A percentile compares a stretch with the other conserved stretches of the same genome.
These are phyloP conservation scores for Xylariaceae sp. DNA, from an alignment of 2,329 filamentous ascomycete species.

Conservation along the genomic window DNA sequence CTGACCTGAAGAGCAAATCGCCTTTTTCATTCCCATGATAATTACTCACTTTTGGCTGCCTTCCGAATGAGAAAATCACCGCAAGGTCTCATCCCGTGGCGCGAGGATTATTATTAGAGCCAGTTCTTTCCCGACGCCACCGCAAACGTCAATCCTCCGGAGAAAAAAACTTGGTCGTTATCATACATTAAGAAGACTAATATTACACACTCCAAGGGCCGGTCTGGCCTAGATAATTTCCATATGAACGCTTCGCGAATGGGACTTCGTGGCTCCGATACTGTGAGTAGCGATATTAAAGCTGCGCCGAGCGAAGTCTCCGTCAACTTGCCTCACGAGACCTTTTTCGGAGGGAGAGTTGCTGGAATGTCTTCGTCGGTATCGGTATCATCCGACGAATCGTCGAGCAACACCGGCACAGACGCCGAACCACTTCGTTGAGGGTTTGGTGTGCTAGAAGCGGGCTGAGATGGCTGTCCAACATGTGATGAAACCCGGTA, in stretches of 20 bases:
- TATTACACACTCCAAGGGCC: neutral
- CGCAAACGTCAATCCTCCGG: no score
- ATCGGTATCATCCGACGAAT: slow-evolving; percentile 31
- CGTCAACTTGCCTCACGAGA: neutral
- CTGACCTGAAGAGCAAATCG: neutral
- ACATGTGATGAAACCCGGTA: slow-evolving; percentile 42
- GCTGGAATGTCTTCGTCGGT: slow-evolving; percentile 43
- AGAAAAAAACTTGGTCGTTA: no score
- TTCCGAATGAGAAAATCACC: neutral
- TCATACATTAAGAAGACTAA: neutral
- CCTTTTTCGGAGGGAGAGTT: slow-evolving; percentile 32
- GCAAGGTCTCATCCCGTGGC: neutral
- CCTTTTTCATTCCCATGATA: neutral
- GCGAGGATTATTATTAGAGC: neutral
- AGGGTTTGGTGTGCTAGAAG: slow-evolving; percentile 9
- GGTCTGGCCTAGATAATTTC: neutral
- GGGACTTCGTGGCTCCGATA: neutral
- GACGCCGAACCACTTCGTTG: slow-evolving; percentile 33
- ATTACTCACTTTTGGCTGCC: neutral
- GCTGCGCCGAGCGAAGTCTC: neutral
- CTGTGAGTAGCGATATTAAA: neutral
- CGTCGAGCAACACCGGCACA: slow-evolving; percentile 37
- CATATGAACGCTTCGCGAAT: neutral
- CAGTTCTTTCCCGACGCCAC: no score
- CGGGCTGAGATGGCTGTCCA: slow-evolving; percentile 18